phyloP scores from a whole-genome alignment of 768 basidiomycete species.

The Rhizopogon vesiculosus region DNA sequence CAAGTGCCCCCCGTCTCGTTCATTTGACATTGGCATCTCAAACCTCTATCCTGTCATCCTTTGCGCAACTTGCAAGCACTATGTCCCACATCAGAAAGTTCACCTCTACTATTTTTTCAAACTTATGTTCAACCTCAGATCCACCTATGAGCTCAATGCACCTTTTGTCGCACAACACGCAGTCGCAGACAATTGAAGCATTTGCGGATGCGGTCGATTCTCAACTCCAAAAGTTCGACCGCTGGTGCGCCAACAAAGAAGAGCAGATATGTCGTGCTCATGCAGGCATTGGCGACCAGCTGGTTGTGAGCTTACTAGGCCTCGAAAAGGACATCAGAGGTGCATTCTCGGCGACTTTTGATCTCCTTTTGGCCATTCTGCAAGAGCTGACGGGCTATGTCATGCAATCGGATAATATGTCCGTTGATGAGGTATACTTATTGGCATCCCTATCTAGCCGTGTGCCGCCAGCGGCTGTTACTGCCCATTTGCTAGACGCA shows the following conservation, averaged over 20 bases:
- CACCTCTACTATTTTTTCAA: slow-evolving; percentile 41
- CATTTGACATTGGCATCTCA: slow-evolving; percentile 69
- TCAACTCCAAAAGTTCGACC: slow-evolving; percentile 54
- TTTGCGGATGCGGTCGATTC: slow-evolving; percentile 71
- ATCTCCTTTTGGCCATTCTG: slow-evolving; percentile 49
- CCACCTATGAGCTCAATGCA: slow-evolving; percentile 16
- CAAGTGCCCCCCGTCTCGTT: slow-evolving; percentile 52
- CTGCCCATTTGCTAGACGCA: slow-evolving; percentile 57
- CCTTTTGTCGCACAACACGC: slow-evolving; percentile 18
- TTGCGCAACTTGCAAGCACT: slow-evolving; percentile 57
- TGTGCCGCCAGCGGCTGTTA: slow-evolving; percentile 46
- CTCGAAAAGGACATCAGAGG: slow-evolving; percentile 57
- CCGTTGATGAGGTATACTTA: slow-evolving; percentile 34
- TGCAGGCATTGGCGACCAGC: slow-evolving; percentile 37
- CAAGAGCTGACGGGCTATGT: slow-evolving; percentile 26
- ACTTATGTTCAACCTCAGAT: slow-evolving; percentile 13
- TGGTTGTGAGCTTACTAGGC: slow-evolving; percentile 60
- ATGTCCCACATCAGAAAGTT: slow-evolving; percentile 63
- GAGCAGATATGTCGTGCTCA: slow-evolving; percentile 60
- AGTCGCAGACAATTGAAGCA: slow-evolving; percentile 69
- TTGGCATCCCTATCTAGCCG: slow-evolving; percentile 34
- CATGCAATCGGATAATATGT: slow-evolving; percentile 22
- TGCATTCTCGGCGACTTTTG: slow-evolving; percentile 53
- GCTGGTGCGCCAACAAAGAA: slow-evolving; percentile 70
- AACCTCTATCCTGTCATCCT: slow-evolving; percentile 54